A percentile compares a stretch with the other conserved stretches of the same genome.
Evolutionary conservation across 1,284 basidiomycete species (phyloP).

Genomic region (Ganoderma meredithae): DNA sequence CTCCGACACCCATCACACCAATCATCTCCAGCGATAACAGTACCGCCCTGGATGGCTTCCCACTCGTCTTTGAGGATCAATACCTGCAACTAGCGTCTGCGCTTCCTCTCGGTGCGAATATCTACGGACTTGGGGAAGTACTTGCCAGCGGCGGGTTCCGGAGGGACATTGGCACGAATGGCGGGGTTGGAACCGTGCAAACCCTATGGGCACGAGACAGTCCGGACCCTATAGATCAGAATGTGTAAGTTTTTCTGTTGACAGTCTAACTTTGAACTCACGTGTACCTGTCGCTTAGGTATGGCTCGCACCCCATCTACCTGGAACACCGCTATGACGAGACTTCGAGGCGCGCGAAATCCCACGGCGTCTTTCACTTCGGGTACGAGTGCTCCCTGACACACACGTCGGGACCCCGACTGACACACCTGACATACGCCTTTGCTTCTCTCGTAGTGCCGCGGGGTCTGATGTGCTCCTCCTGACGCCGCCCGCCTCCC

Average conservation of each 20-base stretch:
- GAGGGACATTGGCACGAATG: slow-evolving; percentile 61
- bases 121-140: slow-evolving; percentile 83
- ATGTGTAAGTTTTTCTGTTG: slow-evolving; percentile 18
- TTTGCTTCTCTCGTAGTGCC: slow-evolving; percentile 62
- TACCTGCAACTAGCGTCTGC: slow-evolving; percentile 74
- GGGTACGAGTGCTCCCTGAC: slow-evolving; percentile 70
- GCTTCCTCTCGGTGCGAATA: slow-evolving; percentile 69
- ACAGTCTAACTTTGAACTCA: slow-evolving; percentile 13
- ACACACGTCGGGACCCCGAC: slow-evolving; percentile 70
- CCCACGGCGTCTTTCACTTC: slow-evolving; percentile 78
- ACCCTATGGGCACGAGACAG: slow-evolving; percentile 68
- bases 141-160: slow-evolving; percentile 73
- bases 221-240: slow-evolving; percentile 31
- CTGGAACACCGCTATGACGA: slow-evolving; percentile 67
- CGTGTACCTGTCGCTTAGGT: slow-evolving; percentile 46
- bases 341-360: slow-evolving; percentile 55
- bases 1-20: slow-evolving; percentile 59
- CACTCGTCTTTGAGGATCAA: slow-evolving; percentile 80
- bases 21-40: slow-evolving; percentile 53
- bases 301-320: slow-evolving; percentile 76
- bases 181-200: slow-evolving; percentile 66
- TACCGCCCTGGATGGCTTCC: slow-evolving; percentile 63
- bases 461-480: slow-evolving; percentile 71
- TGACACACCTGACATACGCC: slow-evolving; percentile 73
- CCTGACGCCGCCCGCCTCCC: slow-evolving; percentile 57